Conservation (phyloP, 2,329 filamentous ascomycete genomes). For the Hypoxylon sp. region DNA sequence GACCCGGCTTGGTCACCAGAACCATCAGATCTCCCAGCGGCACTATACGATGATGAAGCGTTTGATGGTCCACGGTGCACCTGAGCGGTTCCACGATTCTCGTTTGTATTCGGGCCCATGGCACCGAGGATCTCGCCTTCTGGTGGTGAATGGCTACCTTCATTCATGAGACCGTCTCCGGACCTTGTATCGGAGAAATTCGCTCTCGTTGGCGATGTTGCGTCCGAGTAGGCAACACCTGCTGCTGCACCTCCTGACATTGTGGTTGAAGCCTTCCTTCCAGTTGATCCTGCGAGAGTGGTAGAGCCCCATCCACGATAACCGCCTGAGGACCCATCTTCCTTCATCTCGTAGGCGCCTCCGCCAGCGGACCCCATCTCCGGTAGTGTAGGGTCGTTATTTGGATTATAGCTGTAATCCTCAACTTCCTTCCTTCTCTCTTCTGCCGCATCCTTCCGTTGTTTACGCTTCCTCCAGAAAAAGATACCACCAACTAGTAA, state of each 20-base stretch:
- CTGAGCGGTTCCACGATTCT: slow-evolving; percentile 74
- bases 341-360: slow-evolving; percentile 80
- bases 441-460: slow-evolving; percentile 86
- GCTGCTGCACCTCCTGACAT: slow-evolving; percentile 80
- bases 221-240: slow-evolving; percentile 80
- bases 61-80: slow-evolving; percentile 94
- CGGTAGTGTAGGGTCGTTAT: slow-evolving; percentile 86
- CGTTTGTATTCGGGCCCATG: slow-evolving; percentile 79
- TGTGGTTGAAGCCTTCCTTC: slow-evolving; percentile 89
- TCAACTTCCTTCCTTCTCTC: slow-evolving; percentile 95
- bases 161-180: slow-evolving; percentile 74
- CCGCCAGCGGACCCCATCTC: slow-evolving; percentile 63
- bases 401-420: slow-evolving; percentile 98
- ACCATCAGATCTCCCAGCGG: slow-evolving; percentile 79
- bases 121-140: slow-evolving; percentile 88
- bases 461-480: slow-evolving; percentile 91
- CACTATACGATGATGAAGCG: slow-evolving; percentile 95
- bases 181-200: slow-evolving; percentile 78
- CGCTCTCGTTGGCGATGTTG: slow-evolving; percentile 76
- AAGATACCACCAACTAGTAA: slow-evolving; percentile 83
- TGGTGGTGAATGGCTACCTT: slow-evolving; percentile 65
- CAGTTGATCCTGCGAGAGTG: slow-evolving; percentile 75
- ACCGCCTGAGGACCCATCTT: slow-evolving; percentile 77
- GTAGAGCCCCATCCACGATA: slow-evolving; percentile 97
- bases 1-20: slow-evolving; percentile 68